Percentiles rank a stretch among this genome's conserved stretches.
These are phyloP conservation scores for Poteriospumella lacustris DNA, from an alignment of 108 stramenopile genomes.

Conservation along the genomic window DNA sequence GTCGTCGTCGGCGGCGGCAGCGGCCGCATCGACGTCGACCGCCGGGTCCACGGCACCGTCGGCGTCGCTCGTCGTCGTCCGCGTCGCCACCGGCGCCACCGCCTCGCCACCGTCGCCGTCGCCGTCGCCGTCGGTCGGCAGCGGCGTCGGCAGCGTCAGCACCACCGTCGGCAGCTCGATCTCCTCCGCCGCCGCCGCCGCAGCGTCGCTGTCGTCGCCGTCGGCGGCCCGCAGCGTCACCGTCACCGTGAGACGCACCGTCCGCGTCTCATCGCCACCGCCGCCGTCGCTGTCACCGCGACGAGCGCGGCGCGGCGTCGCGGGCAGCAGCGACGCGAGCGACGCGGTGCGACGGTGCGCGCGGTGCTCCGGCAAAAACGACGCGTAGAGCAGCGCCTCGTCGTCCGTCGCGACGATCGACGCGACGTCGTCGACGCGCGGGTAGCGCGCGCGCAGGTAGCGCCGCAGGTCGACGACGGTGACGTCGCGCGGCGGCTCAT, in stretches of 20 bases:
- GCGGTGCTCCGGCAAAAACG: too few relatives aligned
- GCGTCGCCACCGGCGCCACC: neutral
- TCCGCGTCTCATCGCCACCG: neutral
- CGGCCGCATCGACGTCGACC: neutral
- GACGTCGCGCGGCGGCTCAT: neutral
- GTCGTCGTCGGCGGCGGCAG: neutral
- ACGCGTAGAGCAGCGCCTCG: too few relatives aligned
- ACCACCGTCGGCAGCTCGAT: neutral
- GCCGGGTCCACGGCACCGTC: neutral
- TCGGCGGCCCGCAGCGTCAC: neutral
- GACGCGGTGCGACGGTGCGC: slow-evolving; percentile 44
- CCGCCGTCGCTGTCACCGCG: too few relatives aligned
- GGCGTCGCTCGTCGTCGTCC: neutral
- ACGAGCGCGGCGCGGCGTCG: neutral
- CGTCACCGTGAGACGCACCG: neutral
- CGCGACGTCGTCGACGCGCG: neutral
- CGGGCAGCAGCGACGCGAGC: slow-evolving; percentile 38
- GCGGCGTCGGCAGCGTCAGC: neutral
- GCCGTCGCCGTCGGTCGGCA: neutral
- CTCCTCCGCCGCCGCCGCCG: too few relatives aligned
- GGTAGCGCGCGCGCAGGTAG: neutral
- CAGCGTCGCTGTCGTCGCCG: neutral
- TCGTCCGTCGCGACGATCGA: neutral
- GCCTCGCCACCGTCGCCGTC: neutral
- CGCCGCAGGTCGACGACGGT: neutral